phyloP scores from a whole-genome alignment of 2,329 filamentous ascomycete genomes.

The Neurospora sp. region DNA sequence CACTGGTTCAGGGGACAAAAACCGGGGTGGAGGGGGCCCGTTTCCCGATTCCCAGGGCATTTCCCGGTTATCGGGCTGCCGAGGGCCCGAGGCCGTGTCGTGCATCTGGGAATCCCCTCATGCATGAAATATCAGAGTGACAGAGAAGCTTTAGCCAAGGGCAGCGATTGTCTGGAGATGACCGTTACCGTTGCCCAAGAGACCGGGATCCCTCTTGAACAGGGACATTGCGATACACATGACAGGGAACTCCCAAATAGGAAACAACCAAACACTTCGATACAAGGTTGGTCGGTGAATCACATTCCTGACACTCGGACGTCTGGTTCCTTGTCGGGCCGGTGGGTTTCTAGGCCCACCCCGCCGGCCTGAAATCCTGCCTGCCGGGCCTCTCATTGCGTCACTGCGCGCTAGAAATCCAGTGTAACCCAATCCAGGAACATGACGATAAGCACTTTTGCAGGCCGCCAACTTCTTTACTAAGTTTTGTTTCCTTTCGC shows the following conservation, averaged over 20 bases:
- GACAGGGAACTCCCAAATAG: background rate
- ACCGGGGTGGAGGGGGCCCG: background rate
- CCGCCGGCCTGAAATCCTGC: background rate
- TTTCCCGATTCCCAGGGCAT: background rate
- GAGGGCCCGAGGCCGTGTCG: background rate
- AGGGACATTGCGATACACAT: background rate
- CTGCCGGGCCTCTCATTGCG: background rate
- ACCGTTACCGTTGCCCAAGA: background rate
- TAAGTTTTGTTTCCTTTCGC: background rate
- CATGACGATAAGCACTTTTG: background rate
- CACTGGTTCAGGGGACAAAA: background rate
- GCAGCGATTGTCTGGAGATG: background rate
- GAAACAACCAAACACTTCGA: background rate
- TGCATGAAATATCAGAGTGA: background rate
- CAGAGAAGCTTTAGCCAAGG: background rate
- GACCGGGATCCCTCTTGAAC: background rate
- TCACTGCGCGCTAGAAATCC: background rate
- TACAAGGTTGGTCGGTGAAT: background rate
- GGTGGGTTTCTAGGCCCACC: background rate
- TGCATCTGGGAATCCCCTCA: background rate
- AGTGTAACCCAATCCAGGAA: slow-evolving; percentile 1
- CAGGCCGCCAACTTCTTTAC: background rate
- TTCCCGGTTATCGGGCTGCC: background rate
- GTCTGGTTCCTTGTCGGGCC: background rate
- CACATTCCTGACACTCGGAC: background rate